phyloP scores from a whole-genome alignment of 2,329 filamentous ascomycete species.

The Aspergillus chevalieri region DNA sequence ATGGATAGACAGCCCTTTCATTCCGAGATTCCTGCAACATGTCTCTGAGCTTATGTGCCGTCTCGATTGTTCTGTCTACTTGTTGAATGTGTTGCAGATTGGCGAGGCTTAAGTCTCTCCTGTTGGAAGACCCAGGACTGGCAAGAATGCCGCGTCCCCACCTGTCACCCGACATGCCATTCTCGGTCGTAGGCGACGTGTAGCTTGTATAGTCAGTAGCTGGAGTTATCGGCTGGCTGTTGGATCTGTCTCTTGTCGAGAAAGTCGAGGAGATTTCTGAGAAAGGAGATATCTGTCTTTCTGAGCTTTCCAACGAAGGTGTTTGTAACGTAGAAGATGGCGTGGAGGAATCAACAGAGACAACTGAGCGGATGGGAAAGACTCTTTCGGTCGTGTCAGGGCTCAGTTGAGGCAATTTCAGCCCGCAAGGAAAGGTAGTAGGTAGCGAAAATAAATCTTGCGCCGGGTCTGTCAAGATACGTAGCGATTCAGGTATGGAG shows the following conservation, averaged over 20 bases:
- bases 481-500: slow-evolving; percentile 15
- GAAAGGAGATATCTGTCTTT: slow-evolving; percentile 14
- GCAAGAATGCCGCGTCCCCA: not conserved
- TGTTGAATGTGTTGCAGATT: not conserved
- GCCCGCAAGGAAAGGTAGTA: slow-evolving; percentile 9
- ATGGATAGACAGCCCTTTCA: slow-evolving; percentile 67
- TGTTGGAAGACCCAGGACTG: not conserved
- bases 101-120: not conserved
- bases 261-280: slow-evolving; percentile 6
- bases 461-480: slow-evolving; percentile 14
- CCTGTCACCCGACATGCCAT: not conserved
- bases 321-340: slow-evolving; percentile 19
- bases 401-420: slow-evolving; percentile 22
- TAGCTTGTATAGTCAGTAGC: slow-evolving; percentile 1
- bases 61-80: not conserved
- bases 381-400: slow-evolving; percentile 53
- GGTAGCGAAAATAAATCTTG: slow-evolving; percentile 11
- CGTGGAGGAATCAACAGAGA: slow-evolving; percentile 57
- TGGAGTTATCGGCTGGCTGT: not conserved
- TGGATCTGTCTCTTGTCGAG: slow-evolving; percentile 2
- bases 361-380: slow-evolving; percentile 72
- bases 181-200: not conserved
- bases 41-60: not conserved
- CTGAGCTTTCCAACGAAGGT: slow-evolving; percentile 18
- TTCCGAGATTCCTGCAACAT: slow-evolving; percentile 49